Evolutionary conservation across 2,329 filamentous ascomycete species (phyloP), one percentile per base, ranked within the genome.

Genomic region (Ophiostoma sp.): DNA sequence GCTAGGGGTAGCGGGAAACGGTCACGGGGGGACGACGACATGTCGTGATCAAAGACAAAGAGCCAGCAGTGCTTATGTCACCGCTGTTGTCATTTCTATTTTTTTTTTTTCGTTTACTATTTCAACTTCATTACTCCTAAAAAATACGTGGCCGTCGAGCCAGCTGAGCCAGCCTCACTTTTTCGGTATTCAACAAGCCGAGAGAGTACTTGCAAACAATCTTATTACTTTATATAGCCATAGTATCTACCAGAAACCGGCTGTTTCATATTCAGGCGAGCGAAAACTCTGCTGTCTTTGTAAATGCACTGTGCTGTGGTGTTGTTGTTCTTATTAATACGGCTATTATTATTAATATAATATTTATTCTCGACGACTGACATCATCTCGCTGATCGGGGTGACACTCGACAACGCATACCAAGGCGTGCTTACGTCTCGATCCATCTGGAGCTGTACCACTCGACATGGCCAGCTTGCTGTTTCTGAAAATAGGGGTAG

Each of bases 211-310:
- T n/a, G 6, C 20, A 8, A 8, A n/a, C 44, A 48, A 8, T 8
- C 17, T n/a, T 48, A 11, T 20, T 44, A 54, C n/a, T 23, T 7
- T 8, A 1, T 7, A 54, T 8, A 48, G 44, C 44, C 2, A 23
- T 2, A 54, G n/a, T 48, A 48, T 54, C 13, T 20, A 11, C n/a
- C 11, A 57, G 52, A 57, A 23, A 11, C 52, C 52, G 52, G 52
- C 52, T 57, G 52, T 57, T 57, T 57, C 52, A 57, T 57, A 57
- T 57, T 15, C 52, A 57, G 52, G 52, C 52, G 52, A 57, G 52
- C 13, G 52, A 57, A 57, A 31, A 31, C 52, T 57, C 52, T 57
- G 52, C 52, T 31, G 10, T 57, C 4, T 27, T 31, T 23, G 17
- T 57, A n/a, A 27, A 57, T 57, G 52, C 52, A 57, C 52, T 57